Evolutionary conservation across 2,329 filamentous ascomycete genomes (phyloP), one percentile per base, ranked within the genome.

Genomic region (Calonectria honghensis): DNA sequence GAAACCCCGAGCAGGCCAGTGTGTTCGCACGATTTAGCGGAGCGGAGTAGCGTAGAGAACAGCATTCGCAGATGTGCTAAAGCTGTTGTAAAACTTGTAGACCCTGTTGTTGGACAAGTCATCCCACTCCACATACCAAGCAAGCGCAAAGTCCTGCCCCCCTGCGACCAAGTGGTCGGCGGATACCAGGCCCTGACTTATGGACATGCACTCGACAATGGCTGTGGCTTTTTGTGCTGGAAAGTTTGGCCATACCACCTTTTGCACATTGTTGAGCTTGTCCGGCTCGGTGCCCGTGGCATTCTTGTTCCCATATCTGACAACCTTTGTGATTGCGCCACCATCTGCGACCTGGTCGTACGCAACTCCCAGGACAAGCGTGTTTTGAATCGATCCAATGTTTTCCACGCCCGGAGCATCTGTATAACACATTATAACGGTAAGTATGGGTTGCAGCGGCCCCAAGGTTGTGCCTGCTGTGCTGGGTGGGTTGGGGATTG

Each of bases 401-500:
- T 29, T 7, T 6, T 13, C 6, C 5, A n/a, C 16, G 16, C 51
- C 32, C 16, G 51, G 51, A 3, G 51, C 51, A 32, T 54, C 51
- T 2, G 51, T 54, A 27, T 54, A 54, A 14, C 51, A 54, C 51
- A 54, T 54, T 54, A 29, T 54, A n/a, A 54, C 51, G 7, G 51
- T 54, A 10, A 54, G 29, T 5, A 16, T 54, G 3, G 51, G 51
- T 11, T n/a, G 27, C 29, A 54, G 5, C 16, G 51, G 51, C 2
- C 51, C 51, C 51, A 54, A 20, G 14, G 14, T 9, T 32, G 51
- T 54, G 7, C 51, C 51, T 11, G 51, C 5, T 20, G 18, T 32
- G 10, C 5, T 4, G 29, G 51, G 51, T 16, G 51, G 5, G 29
- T 6, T 3, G 16, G 51, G 51, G 16, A 54, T 54, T 20, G 9